These are phyloP conservation scores for Glycine tomentella DNA, from an alignment of 306 rosid species.

Conservation along the genomic window DNA sequence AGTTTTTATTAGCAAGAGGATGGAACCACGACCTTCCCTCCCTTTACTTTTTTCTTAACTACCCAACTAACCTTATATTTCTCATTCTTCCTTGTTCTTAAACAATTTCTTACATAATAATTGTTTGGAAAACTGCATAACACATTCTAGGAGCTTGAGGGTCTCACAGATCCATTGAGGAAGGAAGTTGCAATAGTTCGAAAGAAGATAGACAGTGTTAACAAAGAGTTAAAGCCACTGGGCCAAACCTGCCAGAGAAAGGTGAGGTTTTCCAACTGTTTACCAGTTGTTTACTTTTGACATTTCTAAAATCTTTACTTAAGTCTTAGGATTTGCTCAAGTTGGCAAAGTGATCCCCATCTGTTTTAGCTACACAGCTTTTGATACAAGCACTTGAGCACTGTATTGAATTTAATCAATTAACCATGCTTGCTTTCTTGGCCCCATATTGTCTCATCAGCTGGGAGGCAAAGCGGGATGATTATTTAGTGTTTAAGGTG, in stretches of 20 bases:
- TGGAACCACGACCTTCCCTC: too few species aligned
- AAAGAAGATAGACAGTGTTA: slow-evolving; percentile 87
- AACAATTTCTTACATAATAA: background rate
- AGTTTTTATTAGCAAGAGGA: too few species aligned
- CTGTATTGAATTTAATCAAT: slow-evolving; percentile 42
- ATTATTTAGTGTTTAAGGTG: slow-evolving; percentile 45
- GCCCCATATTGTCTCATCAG: slow-evolving; percentile 47
- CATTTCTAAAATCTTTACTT: slow-evolving; percentile 29
- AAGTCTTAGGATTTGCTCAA: slow-evolving; percentile 43
- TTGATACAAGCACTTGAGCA: slow-evolving; percentile 46
- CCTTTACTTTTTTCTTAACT: too few species aligned
- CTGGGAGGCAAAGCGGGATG: slow-evolving; percentile 35
- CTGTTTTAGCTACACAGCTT: slow-evolving; percentile 50
- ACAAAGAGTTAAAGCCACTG: slow-evolving; percentile 97
- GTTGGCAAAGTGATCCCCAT: slow-evolving; percentile 46
- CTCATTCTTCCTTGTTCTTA: background rate
- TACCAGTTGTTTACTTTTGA: slow-evolving; percentile 34
- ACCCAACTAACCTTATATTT: too few species aligned
- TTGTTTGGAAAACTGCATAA: slow-evolving; percentile 37
- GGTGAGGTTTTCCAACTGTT: slow-evolving; percentile 56
- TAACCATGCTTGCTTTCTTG: slow-evolving; percentile 43
- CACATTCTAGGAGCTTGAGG: slow-evolving; percentile 82
- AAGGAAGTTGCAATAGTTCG: slow-evolving; percentile 86
- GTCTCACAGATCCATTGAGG: slow-evolving; percentile 92
- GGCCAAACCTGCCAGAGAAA: slow-evolving; percentile 95